phyloP scores from a whole-genome alignment of 148 eudicot species.

The Cornus controversa region DNA sequence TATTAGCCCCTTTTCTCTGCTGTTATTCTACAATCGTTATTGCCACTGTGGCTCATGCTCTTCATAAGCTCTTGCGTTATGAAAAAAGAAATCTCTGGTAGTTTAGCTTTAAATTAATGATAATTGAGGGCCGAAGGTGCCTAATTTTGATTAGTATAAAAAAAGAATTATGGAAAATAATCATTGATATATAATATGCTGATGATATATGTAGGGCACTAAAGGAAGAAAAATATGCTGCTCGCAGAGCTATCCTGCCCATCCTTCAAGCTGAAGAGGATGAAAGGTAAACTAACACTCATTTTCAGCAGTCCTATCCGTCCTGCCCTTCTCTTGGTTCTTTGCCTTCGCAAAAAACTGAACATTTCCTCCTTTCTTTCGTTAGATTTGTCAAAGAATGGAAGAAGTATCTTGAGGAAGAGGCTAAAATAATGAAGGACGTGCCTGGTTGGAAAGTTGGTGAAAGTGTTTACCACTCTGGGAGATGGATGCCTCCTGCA shows the following conservation, averaged over 20 bases:
- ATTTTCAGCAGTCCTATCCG: neutral
- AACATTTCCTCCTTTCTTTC: neutral
- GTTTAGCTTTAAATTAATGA: neutral
- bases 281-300: constrained; percentile 62
- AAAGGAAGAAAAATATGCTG: constrained; percentile 88
- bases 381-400: constrained; percentile 91
- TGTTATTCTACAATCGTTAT: no score
- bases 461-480: constrained; percentile 88
- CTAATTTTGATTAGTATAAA: neutral
- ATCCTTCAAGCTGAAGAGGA: constrained; percentile 96
- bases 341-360: neutral
- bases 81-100: neutral
- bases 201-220: constrained; percentile 42
- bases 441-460: constrained; percentile 99
- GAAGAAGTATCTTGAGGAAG: constrained; percentile 80
- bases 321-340: neutral
- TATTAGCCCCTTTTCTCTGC: no score
- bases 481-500: constrained; percentile 98
- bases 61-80: neutral
- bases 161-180: neutral
- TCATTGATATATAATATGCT: neutral
- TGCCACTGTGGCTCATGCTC: no score
- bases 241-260: constrained; percentile 78
- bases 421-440: constrained; percentile 91
- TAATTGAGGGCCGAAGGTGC: neutral